A percentile compares a stretch with the other conserved stretches of the same genome.
These are phyloP conservation scores for Phenoliferia sp. DNA, from an alignment of 1,284 basidiomycete genomes.

Conservation along the genomic window DNA sequence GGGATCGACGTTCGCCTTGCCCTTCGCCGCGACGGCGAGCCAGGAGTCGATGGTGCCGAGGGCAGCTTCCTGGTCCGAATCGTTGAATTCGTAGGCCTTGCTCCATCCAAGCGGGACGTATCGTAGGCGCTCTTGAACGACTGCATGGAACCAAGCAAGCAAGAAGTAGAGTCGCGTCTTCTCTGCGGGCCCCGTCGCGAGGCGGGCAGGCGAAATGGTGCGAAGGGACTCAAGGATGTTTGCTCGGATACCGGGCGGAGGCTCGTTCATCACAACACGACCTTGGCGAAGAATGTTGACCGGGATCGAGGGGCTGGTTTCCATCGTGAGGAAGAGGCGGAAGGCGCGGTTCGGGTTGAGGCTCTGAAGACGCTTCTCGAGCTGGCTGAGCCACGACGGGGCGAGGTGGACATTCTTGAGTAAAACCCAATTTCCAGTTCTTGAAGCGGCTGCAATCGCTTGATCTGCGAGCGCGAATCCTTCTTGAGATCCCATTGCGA, in stretches of 20 bases:
- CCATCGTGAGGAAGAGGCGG: constrained; percentile 95
- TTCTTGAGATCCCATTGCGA: constrained; percentile 98
- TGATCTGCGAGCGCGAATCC: constrained; percentile 92
- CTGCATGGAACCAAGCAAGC: constrained; percentile 96
- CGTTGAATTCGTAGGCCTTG: constrained; percentile 94
- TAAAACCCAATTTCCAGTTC: constrained; percentile 88
- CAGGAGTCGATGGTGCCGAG: constrained; percentile 86
- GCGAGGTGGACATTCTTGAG: constrained; percentile 95
- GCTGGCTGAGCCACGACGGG: constrained; percentile 84
- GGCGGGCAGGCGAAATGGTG: constrained; percentile 62
- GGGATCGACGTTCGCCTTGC: constrained; percentile 84
- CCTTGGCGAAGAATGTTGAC: constrained; percentile 94
- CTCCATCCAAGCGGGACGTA: constrained; percentile 94
- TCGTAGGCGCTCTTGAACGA: constrained; percentile 89
- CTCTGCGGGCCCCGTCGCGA: constrained; percentile 75
- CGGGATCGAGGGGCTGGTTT: constrained; percentile 84
- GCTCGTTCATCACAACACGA: constrained; percentile 93
- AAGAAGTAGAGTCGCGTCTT: constrained; percentile 79
- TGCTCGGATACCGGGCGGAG: constrained; percentile 89
- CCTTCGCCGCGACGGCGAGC: constrained; percentile 73
- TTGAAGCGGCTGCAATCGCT: constrained; percentile 81
- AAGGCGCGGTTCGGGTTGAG: constrained; percentile 81
- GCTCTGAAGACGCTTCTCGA: constrained; percentile 94
- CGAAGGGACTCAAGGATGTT: constrained; percentile 87
- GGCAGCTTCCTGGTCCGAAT: constrained; percentile 91